phyloP scores from a whole-genome alignment of 352 stramenopile species.

The Salisapilia sapeloensis region DNA sequence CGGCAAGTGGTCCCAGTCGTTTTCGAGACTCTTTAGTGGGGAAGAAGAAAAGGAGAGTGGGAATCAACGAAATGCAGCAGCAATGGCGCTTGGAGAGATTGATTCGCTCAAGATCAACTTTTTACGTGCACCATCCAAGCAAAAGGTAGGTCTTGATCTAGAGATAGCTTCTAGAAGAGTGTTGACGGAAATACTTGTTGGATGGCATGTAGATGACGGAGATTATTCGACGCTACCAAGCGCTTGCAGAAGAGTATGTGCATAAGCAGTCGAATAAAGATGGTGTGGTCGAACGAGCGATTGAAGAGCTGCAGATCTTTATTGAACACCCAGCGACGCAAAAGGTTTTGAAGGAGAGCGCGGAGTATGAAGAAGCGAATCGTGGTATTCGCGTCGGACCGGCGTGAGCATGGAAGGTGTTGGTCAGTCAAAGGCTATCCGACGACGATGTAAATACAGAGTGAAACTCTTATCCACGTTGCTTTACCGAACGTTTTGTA shows the following conservation, averaged over 20 bases:
- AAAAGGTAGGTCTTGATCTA: slow-evolving; percentile 12
- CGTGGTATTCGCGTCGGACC: slow-evolving; percentile 58
- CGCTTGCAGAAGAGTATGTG: slow-evolving; percentile 46
- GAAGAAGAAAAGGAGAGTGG: slow-evolving; percentile 28
- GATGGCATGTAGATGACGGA: slow-evolving; percentile 34
- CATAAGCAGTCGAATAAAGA: slow-evolving; percentile 41
- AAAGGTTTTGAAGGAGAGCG: slow-evolving; percentile 45
- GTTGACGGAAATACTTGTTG: not conserved
- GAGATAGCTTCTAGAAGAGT: not conserved
- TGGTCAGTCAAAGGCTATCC: too few relatives aligned
- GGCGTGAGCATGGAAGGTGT: slow-evolving; percentile 4
- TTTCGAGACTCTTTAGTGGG: slow-evolving; percentile 39
- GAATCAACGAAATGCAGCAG: slow-evolving; percentile 7
- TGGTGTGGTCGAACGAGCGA: slow-evolving; percentile 45
- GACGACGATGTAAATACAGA: too few relatives aligned
- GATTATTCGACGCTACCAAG: slow-evolving; percentile 54
- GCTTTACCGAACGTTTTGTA: too few relatives aligned
- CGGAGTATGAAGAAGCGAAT: slow-evolving; percentile 33
- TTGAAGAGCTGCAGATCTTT: slow-evolving; percentile 57
- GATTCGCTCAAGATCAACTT: slow-evolving; percentile 38
- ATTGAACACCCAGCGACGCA: slow-evolving; percentile 54
- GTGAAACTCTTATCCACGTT: too few relatives aligned
- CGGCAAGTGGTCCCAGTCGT: slow-evolving; percentile 38
- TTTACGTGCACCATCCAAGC: slow-evolving; percentile 51
- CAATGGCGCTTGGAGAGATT: slow-evolving; percentile 26